phyloP scores from a whole-genome alignment of 441 rosid species.

The Jatropha multifida region DNA sequence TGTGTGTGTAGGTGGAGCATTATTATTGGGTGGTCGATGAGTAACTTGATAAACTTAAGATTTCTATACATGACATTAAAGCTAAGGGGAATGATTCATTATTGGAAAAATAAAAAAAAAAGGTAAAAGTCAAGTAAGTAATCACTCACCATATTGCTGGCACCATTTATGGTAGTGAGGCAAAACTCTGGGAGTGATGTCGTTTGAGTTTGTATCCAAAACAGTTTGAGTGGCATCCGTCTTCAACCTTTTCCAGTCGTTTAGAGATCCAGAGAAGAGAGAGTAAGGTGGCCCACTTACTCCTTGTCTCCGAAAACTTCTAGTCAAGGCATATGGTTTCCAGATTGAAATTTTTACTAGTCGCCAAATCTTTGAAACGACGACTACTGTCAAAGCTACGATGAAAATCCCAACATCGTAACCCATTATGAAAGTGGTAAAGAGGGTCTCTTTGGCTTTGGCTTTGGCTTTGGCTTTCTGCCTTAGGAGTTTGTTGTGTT shows the following conservation, averaged over 20 bases:
- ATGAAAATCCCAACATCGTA: neutral
- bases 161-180: constrained; percentile 33
- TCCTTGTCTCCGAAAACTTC: constrained; percentile 29
- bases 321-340: constrained; percentile 31
- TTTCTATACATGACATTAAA: no score
- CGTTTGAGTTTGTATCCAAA: constrained; percentile 31
- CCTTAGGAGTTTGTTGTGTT: no score
- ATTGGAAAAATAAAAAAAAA: no score
- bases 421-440: neutral
- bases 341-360: constrained; percentile 16
- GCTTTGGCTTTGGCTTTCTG: no score
- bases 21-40: no score
- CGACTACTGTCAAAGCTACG: neutral
- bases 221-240: constrained; percentile 4
- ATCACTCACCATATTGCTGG: constrained; percentile 22
- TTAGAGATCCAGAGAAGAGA: constrained; percentile 30
- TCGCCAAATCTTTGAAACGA: constrained; percentile 18
- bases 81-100: no score
- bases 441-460: no score
- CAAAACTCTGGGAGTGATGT: constrained; percentile 16
- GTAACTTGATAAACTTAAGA: no score
- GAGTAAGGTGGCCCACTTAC: constrained; percentile 30
- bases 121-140: neutral
- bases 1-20: no score
- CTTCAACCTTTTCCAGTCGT: constrained; percentile 20